These are phyloP conservation scores for Sarcomyxa edulis DNA, from an alignment of 768 basidiomycete genomes.

Conservation along the genomic window DNA sequence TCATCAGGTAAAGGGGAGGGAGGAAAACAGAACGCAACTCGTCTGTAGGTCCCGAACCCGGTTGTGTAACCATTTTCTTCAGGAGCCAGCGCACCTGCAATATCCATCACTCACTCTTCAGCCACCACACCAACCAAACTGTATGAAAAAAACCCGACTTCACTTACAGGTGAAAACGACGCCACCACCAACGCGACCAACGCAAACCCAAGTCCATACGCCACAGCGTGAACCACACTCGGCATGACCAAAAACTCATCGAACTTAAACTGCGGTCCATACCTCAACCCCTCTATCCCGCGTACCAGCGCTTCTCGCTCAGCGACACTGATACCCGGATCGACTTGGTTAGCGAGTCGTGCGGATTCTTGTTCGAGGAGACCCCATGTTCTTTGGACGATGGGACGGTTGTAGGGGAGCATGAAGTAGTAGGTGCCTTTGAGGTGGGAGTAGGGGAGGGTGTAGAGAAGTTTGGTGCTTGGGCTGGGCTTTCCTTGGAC, in stretches of 20 bases:
- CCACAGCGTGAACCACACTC: constrained; percentile 32
- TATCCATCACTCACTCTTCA: too few relatives aligned
- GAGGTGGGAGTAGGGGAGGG: constrained; percentile 23
- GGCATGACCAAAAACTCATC: constrained; percentile 57
- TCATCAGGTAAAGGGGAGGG: background rate
- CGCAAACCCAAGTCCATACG: constrained; percentile 26
- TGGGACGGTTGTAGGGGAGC: constrained; percentile 30
- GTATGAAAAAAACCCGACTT: too few relatives aligned
- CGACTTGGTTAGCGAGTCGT: background rate
- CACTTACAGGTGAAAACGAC: constrained; percentile 34
- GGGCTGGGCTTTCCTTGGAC: constrained; percentile 8
- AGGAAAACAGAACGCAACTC: constrained; percentile 39
- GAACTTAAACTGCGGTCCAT: constrained; percentile 74
- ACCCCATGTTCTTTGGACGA: constrained; percentile 44
- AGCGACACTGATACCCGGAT: background rate
- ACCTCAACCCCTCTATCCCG: constrained; percentile 27
- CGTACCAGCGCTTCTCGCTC: background rate
- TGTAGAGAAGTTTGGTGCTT: constrained; percentile 29
- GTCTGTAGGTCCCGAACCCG: constrained; percentile 62
- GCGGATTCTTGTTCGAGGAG: constrained; percentile 30
- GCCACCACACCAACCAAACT: too few relatives aligned
- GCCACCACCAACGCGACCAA: constrained; percentile 16
- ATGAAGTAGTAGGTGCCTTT: constrained; percentile 36
- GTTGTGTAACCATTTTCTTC: constrained; percentile 41
- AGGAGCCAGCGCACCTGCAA: constrained; percentile 51